Conservation (phyloP, 805 yeast genomes). For the Zygosaccharomyces rouxii region DNA sequence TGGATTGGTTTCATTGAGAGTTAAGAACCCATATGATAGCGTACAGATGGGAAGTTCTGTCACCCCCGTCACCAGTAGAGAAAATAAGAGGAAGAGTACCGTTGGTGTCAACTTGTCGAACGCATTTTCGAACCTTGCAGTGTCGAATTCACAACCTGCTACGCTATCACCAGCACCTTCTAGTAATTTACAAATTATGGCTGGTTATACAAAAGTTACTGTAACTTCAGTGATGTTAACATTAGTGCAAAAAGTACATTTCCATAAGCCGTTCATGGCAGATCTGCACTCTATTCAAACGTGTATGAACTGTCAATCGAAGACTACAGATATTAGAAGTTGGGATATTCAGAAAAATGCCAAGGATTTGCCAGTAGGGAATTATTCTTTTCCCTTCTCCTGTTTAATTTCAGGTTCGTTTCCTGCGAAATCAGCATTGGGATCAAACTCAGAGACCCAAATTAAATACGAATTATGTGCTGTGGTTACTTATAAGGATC, state of each 20-base stretch:
- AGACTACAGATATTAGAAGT: constrained; percentile 61
- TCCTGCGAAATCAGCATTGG: constrained; percentile 69
- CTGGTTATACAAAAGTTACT: constrained; percentile 42
- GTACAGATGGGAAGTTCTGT: constrained; percentile 14
- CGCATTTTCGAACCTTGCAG: constrained; percentile 24
- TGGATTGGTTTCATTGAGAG: constrained; percentile 65
- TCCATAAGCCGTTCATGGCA: constrained; percentile 62
- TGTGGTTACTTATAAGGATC: constrained; percentile 41
- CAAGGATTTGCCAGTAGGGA: constrained; percentile 56
- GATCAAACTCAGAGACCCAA: constrained; percentile 46
- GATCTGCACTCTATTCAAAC: constrained; percentile 44
- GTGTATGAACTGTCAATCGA: constrained; percentile 57
- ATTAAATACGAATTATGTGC: constrained; percentile 79
- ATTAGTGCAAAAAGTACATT: constrained; percentile 66
- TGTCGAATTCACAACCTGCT: constrained; percentile 8
- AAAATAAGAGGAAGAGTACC: constrained; percentile 15
- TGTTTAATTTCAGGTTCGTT: constrained; percentile 82
- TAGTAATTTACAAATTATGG: constrained; percentile 28
- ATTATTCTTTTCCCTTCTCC: constrained; percentile 88
- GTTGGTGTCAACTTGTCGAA: constrained; percentile 19
- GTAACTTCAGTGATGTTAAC: constrained; percentile 58
- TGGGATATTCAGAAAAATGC: constrained; percentile 78
- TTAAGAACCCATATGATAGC: constrained; percentile 34
- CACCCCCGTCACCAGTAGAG: constrained; percentile 17
- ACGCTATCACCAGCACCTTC: constrained; percentile 16